Conservation (phyloP, 306 rosid genomes). For the Dryas drummondii region DNA sequence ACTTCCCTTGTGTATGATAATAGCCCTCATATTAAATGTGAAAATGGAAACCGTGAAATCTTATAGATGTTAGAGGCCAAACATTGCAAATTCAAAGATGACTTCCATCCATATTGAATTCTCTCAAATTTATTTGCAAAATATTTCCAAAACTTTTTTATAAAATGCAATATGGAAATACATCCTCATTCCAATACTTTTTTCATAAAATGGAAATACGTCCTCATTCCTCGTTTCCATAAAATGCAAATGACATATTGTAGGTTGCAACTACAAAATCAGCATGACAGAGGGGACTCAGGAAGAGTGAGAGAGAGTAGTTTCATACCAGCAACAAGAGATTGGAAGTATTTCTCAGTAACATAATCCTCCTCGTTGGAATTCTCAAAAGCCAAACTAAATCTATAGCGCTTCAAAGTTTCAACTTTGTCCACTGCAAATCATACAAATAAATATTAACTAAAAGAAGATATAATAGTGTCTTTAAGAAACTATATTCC, state of each 20-base stretch:
- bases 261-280: conserved; percentile 1
- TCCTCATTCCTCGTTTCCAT: too few species aligned
- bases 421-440: conserved; percentile 80
- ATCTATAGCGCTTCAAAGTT: conserved; percentile 80
- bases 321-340: conserved; percentile 93
- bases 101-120: not conserved
- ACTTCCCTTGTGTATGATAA: not conserved
- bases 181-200: not conserved
- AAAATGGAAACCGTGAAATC: not conserved
- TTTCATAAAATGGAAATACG: not conserved
- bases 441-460: not conserved
- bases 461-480: conserved; percentile 15
- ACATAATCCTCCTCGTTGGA: conserved; percentile 99
- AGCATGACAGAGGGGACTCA: conserved; percentile 1
- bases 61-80: not conserved
- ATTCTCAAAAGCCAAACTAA: conserved; percentile 97
- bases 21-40: not conserved
- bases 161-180: not conserved
- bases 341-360: conserved; percentile 96
- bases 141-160: not conserved
- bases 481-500: not conserved
- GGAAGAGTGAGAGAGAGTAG: conserved; percentile 21
- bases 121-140: conserved; percentile 4
- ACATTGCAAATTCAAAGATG: not conserved
- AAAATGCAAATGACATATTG: not conserved